Base-by-base conservation (phyloP, 83 land plant genomes). In the Larix sibirica region DNA sequence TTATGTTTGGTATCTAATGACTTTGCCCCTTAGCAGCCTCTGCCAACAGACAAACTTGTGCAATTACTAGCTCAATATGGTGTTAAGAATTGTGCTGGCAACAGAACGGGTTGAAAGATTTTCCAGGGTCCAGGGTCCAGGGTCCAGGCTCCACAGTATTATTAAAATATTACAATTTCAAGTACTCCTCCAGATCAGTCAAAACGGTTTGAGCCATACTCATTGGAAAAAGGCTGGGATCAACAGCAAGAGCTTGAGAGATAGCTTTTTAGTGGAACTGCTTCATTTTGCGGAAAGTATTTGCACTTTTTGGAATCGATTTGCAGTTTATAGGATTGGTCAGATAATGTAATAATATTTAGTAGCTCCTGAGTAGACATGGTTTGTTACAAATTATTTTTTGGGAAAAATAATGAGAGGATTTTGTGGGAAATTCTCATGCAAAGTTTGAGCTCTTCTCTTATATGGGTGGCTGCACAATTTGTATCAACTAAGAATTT, bases 171-270 rank as follows among this genome's bases (percentile, higher is more conserved):
- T 42, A 20, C 20, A 73, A n/a, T 23, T 73, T 77, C 87, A 88
- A 85, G 89, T 21, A 84, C 89, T 36, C 50, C 63, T 4, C 76
- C 73, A 14, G 82, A 82, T 58, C 84, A 79, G 82, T 87, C 77
- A 56, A 85, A 82, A 42, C 82, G 82, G 50, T 70, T 36, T 16
- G 87, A 88, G 26, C 80, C 89, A 13, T 82, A 88, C 64, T 82
- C 88, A 36, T 85, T 88, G 21, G 84, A 67, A 47, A 76, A 83
- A 31, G 47, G 84, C 12, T 85, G 80, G 81, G 84, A 33, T 85
- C 88, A 6, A 42, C 13, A 59, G 82, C 62, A 44, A 85, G 83
- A 42, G n/a, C 60, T 56, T 18, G 10, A 47, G 84, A 33, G 78
- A 62, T 56, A 83, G 63, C 80, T 85, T 88, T 58, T 6, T n/a